Percentiles rank a stretch among this genome's conserved stretches.
phyloP scores from a whole-genome alignment of 805 yeast genomes.

The Candida gorgasii region DNA sequence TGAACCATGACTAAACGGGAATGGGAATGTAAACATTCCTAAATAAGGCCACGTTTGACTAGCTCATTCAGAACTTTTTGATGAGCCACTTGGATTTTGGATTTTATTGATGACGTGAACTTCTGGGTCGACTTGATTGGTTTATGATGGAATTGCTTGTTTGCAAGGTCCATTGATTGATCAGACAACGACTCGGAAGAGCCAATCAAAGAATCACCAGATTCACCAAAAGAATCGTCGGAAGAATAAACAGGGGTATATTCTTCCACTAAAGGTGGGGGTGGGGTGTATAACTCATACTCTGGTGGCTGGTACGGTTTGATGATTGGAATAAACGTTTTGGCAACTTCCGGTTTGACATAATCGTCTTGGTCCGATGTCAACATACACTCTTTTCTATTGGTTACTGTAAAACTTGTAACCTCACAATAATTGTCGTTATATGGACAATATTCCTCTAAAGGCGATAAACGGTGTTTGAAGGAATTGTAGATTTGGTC shows the following conservation, averaged over 20 bases:
- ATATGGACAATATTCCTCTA: neutral
- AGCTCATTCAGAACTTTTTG: neutral
- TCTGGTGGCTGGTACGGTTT: conserved; percentile 18
- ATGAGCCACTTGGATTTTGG: neutral
- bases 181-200: neutral
- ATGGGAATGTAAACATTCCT: neutral
- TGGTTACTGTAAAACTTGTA: conserved; percentile 21
- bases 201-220: neutral
- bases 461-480: conserved; percentile 49
- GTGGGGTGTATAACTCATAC: conserved; percentile 9
- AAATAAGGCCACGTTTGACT: neutral
- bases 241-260: neutral
- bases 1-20: too few species aligned
- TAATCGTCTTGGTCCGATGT: conserved; percentile 25
- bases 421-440: conserved; percentile 22
- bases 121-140: conserved; percentile 2
- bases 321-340: conserved; percentile 18
- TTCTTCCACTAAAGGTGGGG: neutral
- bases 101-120: neutral
- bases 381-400: conserved; percentile 21
- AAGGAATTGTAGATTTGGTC: conserved; percentile 50
- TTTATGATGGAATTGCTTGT: neutral
- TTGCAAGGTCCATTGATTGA: neutral
- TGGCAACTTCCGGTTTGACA: conserved; percentile 14
- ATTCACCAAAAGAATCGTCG: neutral